Evolutionary conservation across 345 rosid species (phyloP).

Genomic region (Microcos paniculata): DNA sequence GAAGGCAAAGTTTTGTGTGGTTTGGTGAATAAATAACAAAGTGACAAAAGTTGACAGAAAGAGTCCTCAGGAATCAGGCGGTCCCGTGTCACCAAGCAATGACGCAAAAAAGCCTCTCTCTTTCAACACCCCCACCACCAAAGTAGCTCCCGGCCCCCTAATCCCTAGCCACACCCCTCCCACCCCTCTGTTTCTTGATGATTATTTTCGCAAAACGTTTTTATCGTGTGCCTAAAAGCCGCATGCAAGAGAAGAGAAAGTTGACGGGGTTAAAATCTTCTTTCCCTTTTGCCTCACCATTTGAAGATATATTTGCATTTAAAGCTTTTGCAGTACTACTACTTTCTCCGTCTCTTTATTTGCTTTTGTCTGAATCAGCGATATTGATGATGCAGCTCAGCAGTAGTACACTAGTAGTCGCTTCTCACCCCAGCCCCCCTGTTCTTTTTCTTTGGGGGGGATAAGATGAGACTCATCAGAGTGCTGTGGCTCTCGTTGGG

Average conservation of each 20-base stretch:
- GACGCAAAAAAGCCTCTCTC: not conserved
- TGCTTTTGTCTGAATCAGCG: not conserved
- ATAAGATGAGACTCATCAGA: too few relatives aligned
- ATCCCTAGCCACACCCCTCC: not conserved
- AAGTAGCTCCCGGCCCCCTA: not conserved
- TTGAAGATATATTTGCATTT: not conserved
- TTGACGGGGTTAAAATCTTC: not conserved
- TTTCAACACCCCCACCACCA: not conserved
- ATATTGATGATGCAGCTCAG: not conserved
- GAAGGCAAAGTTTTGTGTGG: not conserved
- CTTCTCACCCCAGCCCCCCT: not conserved
- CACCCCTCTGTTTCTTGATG: not conserved
- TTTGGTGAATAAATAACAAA: not conserved
- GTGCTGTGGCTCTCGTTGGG: not conserved
- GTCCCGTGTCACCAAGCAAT: not conserved
- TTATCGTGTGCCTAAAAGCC: not conserved
- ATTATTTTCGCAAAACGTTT: not conserved
- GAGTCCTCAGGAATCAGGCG: not conserved
- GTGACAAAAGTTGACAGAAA: conserved; percentile 11
- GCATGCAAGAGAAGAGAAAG: conserved; percentile 2
- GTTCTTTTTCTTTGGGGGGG: not conserved
- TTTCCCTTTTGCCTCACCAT: not conserved
- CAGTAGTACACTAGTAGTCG: too few relatives aligned
- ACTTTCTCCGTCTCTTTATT: not conserved
- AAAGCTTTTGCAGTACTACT: not conserved